These are phyloP conservation scores for Colletotrichum navitas DNA, from an alignment of 2,329 filamentous ascomycete genomes.

Conservation along the genomic window DNA sequence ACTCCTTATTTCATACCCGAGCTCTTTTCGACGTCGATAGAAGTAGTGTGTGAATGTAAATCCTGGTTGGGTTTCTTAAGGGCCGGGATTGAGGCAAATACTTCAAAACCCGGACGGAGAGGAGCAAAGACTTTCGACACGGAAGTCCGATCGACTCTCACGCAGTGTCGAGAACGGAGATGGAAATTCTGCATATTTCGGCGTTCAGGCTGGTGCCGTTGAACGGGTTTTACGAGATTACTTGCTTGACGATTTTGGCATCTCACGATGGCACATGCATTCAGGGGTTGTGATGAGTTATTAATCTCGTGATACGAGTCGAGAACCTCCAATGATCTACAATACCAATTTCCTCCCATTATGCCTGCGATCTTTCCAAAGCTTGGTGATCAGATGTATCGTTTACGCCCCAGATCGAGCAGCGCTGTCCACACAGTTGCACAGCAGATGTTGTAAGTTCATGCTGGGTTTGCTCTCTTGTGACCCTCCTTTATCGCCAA, in stretches of 20 bases:
- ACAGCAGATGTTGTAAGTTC: neutral
- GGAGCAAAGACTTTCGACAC: neutral
- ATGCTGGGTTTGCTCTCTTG: neutral
- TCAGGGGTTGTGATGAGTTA: slow-evolving; percentile 10
- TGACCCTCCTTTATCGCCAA: neutral
- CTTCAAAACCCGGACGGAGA: neutral
- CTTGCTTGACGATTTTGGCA: neutral
- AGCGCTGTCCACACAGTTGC: neutral
- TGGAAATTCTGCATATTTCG: neutral
- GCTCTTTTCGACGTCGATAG: too few relatives aligned
- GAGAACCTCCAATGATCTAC: slow-evolving; percentile 33
- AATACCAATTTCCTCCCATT: slow-evolving; percentile 33
- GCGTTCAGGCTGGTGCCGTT: neutral
- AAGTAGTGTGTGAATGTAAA: neutral
- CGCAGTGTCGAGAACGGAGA: neutral
- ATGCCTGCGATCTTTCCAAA: slow-evolving; percentile 34
- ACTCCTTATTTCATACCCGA: neutral
- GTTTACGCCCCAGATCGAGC: slow-evolving; percentile 2
- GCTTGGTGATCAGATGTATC: slow-evolving; percentile 19
- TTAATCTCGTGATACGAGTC: slow-evolving; percentile 26
- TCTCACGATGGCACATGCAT: neutral
- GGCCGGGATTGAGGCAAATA: neutral
- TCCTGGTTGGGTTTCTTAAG: neutral
- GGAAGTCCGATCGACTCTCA: neutral
- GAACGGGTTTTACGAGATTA: neutral